Percentiles rank a stretch among this genome's conserved stretches.
These are phyloP conservation scores for Vishniacozyma victoriae DNA, from an alignment of 768 basidiomycete species.

Conservation along the genomic window DNA sequence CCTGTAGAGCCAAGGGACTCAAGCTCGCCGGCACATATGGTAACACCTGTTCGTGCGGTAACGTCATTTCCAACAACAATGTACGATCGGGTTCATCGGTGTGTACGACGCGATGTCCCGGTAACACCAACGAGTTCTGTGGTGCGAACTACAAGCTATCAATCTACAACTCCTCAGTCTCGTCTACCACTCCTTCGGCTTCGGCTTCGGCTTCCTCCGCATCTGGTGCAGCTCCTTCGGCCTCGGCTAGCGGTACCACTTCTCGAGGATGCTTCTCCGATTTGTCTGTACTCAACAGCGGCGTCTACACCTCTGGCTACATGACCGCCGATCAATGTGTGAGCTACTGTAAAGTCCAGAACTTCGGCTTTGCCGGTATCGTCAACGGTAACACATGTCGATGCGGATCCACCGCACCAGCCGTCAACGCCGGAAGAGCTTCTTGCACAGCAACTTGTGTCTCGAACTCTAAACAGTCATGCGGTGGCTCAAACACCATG, in stretches of 20 bases:
- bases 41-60: constrained; percentile 35
- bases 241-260: no score
- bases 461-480: constrained; percentile 13
- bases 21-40: constrained; percentile 24
- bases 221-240: no score
- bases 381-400: constrained; percentile 18
- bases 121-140: constrained; percentile 29
- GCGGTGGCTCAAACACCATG: constrained; percentile 18
- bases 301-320: not conserved
- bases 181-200: no score
- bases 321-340: constrained; percentile 16
- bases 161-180: constrained; percentile 14
- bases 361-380: constrained; percentile 18
- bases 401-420: constrained; percentile 10
- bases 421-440: no score
- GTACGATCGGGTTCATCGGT: constrained; percentile 14
- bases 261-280: no score
- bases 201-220: no score
- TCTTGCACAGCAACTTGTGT: constrained; percentile 4
- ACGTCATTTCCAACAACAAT: constrained; percentile 17
- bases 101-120: constrained; percentile 34
- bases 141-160: constrained; percentile 21
- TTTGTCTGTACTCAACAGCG: not conserved
- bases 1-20: constrained; percentile 26
- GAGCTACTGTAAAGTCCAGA: constrained; percentile 12